These are phyloP conservation scores for Discostella stelligeroides DNA, from an alignment of 108 stramenopile species.

Conservation along the genomic window DNA sequence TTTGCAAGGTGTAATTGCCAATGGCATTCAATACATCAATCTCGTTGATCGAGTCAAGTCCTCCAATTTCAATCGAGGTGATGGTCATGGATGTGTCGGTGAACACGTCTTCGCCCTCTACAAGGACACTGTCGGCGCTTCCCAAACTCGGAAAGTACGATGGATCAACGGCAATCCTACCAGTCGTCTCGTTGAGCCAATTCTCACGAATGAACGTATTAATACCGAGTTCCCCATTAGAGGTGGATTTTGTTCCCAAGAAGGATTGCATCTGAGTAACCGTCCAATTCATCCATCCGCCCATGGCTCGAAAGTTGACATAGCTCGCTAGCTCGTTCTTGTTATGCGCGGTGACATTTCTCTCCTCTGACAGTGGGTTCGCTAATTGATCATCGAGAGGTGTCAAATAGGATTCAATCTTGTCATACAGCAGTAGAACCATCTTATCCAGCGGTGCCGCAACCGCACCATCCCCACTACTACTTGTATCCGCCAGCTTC, in stretches of 20 bases:
- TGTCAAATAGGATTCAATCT: too few relatives aligned
- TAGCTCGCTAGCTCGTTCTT: too few relatives aligned
- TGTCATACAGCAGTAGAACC: too few relatives aligned
- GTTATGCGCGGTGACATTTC: too few relatives aligned
- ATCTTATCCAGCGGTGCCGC: too few relatives aligned
- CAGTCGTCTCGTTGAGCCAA: too few relatives aligned
- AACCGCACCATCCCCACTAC: constrained; percentile 6
- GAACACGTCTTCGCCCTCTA: constrained; percentile 60
- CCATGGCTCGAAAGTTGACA: constrained; percentile 20
- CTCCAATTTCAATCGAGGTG: constrained; percentile 46
- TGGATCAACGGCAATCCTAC: constrained; percentile 45
- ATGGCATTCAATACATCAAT: constrained; percentile 59
- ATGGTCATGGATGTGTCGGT: constrained; percentile 65
- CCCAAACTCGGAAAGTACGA: constrained; percentile 22
- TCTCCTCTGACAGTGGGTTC: too few relatives aligned
- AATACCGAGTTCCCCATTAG: constrained; percentile 38
- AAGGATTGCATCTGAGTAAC: constrained; percentile 37
- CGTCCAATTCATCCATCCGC: constrained; percentile 39
- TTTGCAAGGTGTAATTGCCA: constrained; percentile 68
- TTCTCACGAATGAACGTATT: constrained; percentile 55
- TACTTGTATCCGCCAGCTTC: too few relatives aligned
- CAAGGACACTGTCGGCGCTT: constrained; percentile 38
- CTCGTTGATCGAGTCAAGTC: constrained; percentile 63
- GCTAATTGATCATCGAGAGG: too few relatives aligned
- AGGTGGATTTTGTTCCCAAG: constrained; percentile 17